These are phyloP conservation scores for Cajanus cajan DNA, from an alignment of 306 rosid species.

Conservation along the genomic window DNA sequence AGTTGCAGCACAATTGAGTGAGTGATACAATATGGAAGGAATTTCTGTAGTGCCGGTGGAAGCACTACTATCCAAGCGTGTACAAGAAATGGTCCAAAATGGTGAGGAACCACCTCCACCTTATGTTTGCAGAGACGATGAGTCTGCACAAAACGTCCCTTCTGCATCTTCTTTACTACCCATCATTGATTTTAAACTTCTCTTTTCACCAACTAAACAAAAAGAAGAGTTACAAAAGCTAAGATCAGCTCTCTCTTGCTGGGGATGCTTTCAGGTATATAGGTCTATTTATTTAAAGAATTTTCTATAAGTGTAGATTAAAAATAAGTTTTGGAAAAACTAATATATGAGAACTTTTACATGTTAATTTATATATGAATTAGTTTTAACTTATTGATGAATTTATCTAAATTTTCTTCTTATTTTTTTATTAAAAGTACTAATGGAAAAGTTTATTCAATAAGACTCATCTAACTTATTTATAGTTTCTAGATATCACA, in stretches of 20 bases:
- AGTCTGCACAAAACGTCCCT: not conserved
- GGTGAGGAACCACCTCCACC: constrained; percentile 38
- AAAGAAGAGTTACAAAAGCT: constrained; percentile 35
- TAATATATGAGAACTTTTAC: too few species aligned
- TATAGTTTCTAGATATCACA: too few species aligned
- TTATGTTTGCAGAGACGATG: constrained; percentile 38
- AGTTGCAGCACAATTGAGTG: not conserved
- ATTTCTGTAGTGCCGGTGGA: not conserved
- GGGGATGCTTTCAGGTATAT: constrained; percentile 47
- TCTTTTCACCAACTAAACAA: constrained; percentile 21
- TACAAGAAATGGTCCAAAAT: constrained; percentile 41
- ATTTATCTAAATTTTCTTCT: too few species aligned
- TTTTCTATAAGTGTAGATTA: too few species aligned
- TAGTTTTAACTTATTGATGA: too few species aligned
- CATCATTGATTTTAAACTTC: constrained; percentile 25
- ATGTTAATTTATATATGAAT: too few species aligned
- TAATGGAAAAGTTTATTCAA: too few species aligned
- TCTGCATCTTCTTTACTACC: constrained; percentile 23
- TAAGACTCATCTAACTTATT: too few species aligned
- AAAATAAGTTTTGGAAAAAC: too few species aligned
- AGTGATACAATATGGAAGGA: not conserved
- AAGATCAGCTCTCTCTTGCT: constrained; percentile 32
- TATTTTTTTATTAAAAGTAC: too few species aligned
- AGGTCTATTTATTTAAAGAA: too few species aligned
- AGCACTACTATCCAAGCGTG: constrained; percentile 36